Base-by-base conservation (phyloP, 768 basidiomycete species). In the Leccinum truebloodii region DNA sequence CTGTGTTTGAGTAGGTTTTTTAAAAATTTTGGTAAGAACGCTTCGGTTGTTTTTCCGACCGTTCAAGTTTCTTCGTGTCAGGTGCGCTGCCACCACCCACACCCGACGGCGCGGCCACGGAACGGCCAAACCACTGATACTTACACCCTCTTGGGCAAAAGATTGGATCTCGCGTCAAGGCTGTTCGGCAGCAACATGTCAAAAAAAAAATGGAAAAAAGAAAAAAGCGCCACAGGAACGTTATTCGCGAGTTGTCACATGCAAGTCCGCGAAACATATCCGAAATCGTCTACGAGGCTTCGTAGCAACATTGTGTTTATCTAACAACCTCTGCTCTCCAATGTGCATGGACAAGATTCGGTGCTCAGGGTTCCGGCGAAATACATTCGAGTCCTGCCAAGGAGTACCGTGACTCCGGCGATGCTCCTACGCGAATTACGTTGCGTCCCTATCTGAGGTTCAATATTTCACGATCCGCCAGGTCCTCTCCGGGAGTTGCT, bases 401-500 rank as follows among this genome's bases (percentile, higher is more conserved):
- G 34, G 34, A 35, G 34, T 4, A 35, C 34, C 12, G 34, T 35
- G 34, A 39, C 32, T 34, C 32, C 37, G 37, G 37, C 39, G 50
- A 14, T 16, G 24, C 20, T 13, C 28, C 51, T 39, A 32, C 22
- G 28, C 14, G 37, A 24, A 26, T 65, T 55, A 62, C 59, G 64
- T 65, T 46, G 34, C 12, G 59, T 57, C 44, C 35, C 54, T 22
- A n/a, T 54, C 61, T 57, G 66, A 13, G 64, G 30, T 55, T 49
- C 0, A 39, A 61, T 37, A 44, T 41, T 69, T 58, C 3, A 44
- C n/a, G 57, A 59, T 61, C 62, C 67, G 69, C 16, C 67, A 62
- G 64, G 62, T 58, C 64, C 61, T 59, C 55, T 30, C n/a, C 69
- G 65, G 65, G 65, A 68, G 71, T 73, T 73, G 71, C 71, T 72